Conservation (phyloP, 305 asterid genomes). For the Fraxinus dipetala region DNA sequence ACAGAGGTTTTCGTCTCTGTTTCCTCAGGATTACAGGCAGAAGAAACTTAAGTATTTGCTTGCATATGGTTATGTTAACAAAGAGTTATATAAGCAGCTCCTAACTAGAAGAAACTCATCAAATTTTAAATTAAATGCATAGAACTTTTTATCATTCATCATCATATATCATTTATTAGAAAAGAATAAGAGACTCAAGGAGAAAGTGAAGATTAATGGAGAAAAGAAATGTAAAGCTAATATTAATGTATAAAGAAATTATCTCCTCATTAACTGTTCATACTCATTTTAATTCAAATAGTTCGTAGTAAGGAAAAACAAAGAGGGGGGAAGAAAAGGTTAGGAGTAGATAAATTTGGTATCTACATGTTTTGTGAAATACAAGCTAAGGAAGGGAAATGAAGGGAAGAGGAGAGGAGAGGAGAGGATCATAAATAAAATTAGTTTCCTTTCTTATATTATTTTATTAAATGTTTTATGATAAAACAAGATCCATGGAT, state of each 20-base stretch:
- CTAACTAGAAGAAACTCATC: background rate
- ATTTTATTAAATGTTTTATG: background rate
- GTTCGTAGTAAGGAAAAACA: background rate
- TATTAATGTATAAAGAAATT: background rate
- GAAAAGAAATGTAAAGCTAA: background rate
- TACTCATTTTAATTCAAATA: background rate
- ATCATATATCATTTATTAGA: background rate
- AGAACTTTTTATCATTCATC: background rate
- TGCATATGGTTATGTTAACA: background rate
- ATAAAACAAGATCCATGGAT: slow-evolving; percentile 3
- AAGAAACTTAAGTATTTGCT: background rate
- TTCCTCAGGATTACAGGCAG: background rate
- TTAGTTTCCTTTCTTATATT: background rate
- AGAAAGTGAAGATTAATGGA: background rate
- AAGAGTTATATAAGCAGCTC: background rate
- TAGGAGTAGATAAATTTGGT: background rate
- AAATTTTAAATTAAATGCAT: background rate
- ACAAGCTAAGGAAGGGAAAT: background rate
- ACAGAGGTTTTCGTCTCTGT: background rate
- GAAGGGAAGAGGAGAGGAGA: background rate
- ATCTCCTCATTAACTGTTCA: background rate
- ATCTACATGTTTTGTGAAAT: background rate
- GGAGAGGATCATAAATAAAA: background rate
- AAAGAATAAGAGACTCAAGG: background rate
- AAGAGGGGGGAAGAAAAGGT: background rate